Evolutionary conservation across 441 rosid species (phyloP), one percentile per base, ranked within the genome.

Genomic region (Corymbia citriodora): DNA sequence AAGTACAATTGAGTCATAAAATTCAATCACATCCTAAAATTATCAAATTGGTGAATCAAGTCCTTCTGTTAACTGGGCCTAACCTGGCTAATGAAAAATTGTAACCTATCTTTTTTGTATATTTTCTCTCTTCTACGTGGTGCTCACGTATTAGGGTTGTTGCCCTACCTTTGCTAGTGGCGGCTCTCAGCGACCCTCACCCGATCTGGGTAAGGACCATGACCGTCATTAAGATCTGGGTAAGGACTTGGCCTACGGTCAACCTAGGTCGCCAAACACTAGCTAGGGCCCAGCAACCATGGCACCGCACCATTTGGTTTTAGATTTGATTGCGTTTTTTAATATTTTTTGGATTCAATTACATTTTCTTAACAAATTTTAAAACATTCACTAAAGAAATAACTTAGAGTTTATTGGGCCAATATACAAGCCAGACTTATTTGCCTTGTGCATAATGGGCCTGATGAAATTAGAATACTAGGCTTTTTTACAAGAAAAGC

Each of bases 201-300:
- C 25, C 7, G 0, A 59, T 59, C 0, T 23, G 10, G 29, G 65
- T 25, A 59, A 59, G n/a, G n/a, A 2, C 3, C 14, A 0, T 29
- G 25, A 59, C 13, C n/a, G 6, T 59, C 21, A 27, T 29, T 5
- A 4, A 57, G 63, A 57, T 57, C 63, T 23, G 25, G 29, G 63
- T 7, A 59, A 59, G 1, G 63, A 13, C 29, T 29, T 57, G 25
- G 29, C 10, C 3, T 23, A 23, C 25, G 63, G 63, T 55, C 9
- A 10, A 11, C 61, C 27, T 21, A 55, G 61, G 27, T 55, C 61
- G 3, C 27, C 23, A 21, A 1, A 23, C 61, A 55, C 9, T 55
- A 7, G 27, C 21, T 55, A 1, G 21, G 27, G 61, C 27, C 19
- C 4, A 16, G 5, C 27, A 0, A 21, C 15, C 27, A 21, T 55